phyloP scores from a whole-genome alignment of 192 early-diverging fungal genomes.

The Coemansia guatemalensis region DNA sequence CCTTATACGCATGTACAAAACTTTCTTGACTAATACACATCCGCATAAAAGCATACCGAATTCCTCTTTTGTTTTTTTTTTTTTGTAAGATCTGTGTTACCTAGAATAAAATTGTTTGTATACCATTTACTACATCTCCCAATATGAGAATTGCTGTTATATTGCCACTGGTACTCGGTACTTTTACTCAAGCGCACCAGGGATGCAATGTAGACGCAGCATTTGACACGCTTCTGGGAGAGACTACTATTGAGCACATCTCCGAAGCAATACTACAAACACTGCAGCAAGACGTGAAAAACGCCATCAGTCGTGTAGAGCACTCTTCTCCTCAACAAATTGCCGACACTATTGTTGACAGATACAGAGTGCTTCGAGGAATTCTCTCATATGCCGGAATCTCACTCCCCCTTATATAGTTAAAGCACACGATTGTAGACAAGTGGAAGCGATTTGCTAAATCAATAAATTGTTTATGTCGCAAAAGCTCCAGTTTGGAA shows the following conservation, averaged over 20 bases:
- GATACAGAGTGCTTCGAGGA: conserved; percentile 26
- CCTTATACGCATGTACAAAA: no score
- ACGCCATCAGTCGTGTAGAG: conserved; percentile 12
- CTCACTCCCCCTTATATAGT: conserved; percentile 19
- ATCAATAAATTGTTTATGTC: conserved; percentile 7
- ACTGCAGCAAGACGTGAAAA: conserved; percentile 26
- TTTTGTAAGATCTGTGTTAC: no score
- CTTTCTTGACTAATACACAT: no score
- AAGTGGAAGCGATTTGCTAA: neutral
- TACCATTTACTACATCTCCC: no score
- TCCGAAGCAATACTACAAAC: conserved; percentile 25
- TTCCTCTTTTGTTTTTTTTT: no score
- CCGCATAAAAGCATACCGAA: no score
- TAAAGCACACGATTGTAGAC: neutral
- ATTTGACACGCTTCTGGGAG: conserved; percentile 16
- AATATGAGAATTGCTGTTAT: neutral
- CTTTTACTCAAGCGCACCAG: conserved; percentile 20
- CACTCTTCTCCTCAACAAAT: conserved; percentile 12
- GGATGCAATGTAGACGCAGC: conserved; percentile 35
- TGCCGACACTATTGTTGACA: conserved; percentile 25
- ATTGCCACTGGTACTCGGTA: neutral
- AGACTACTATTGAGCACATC: conserved; percentile 24
- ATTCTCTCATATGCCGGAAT: conserved; percentile 25
- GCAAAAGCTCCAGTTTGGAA: conserved; percentile 13
- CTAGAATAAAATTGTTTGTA: no score